A percentile compares a stretch with the other conserved stretches of the same genome.
These are phyloP conservation scores for Zoysia japonica DNA, from an alignment of 176 grass and related monocot genomes.

Conservation along the genomic window DNA sequence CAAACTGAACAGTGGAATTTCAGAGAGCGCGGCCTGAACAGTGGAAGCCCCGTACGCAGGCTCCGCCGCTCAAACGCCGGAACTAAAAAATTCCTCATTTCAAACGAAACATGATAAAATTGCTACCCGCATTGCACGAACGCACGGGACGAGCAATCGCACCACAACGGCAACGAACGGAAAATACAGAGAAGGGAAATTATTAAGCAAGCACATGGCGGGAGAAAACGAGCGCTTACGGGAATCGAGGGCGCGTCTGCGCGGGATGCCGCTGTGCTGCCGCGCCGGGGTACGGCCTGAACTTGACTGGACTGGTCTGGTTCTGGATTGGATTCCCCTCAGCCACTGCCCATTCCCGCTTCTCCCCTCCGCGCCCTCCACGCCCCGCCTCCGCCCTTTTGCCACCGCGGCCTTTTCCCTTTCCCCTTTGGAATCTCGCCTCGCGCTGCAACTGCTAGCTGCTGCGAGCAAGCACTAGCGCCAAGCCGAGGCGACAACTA, in stretches of 20 bases:
- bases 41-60: not conserved
- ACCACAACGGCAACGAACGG: not conserved
- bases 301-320: not conserved
- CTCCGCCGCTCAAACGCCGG: too few species aligned
- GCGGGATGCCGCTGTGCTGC: conserved; percentile 23
- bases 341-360: not conserved
- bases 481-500: not conserved
- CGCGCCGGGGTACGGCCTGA: not conserved
- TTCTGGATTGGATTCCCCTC: conserved; percentile 11
- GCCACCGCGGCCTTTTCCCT: conserved; percentile 9
- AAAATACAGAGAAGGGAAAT: not conserved
- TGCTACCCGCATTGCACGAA: not conserved
- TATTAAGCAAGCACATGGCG: not conserved
- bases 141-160: too few species aligned
- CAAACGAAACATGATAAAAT: not conserved
- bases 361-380: not conserved
- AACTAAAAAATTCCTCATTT: not conserved
- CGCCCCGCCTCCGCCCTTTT: conserved; percentile 25
- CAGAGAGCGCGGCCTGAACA: not conserved
- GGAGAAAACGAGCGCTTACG: conserved; percentile 6
- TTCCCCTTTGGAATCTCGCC: conserved; percentile 39
- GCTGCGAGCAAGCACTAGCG: not conserved
- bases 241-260: conserved; percentile 24
- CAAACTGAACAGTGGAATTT: conserved; percentile 38
- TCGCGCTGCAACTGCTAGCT: not conserved